A percentile compares a stretch with the other conserved stretches of the same genome.
phyloP scores from a whole-genome alignment of 2,329 filamentous ascomycete species.

The Sclerotinia minor region DNA sequence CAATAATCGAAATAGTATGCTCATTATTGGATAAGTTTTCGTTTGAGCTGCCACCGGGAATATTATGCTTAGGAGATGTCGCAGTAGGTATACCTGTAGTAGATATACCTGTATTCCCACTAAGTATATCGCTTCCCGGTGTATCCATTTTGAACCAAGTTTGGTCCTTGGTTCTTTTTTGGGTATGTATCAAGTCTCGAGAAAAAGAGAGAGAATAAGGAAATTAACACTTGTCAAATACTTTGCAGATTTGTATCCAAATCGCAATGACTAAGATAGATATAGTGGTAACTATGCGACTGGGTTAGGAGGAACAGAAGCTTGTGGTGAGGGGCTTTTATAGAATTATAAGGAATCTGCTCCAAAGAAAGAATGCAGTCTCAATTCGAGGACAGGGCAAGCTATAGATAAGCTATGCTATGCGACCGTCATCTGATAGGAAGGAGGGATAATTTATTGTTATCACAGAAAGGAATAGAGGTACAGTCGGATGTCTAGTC shows the following conservation, averaged over 20 bases:
- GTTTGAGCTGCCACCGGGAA: slow-evolving; percentile 24
- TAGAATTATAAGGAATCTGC: background rate
- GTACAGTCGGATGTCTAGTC: background rate
- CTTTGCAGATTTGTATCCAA: slow-evolving; percentile 33
- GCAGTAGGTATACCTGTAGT: slow-evolving; percentile 32
- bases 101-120: slow-evolving; percentile 39
- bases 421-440: slow-evolving; percentile 20
- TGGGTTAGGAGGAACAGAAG: slow-evolving; percentile 5
- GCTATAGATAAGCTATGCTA: slow-evolving; percentile 16
- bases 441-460: background rate
- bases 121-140: slow-evolving; percentile 33
- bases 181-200: slow-evolving; percentile 24
- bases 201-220: slow-evolving; percentile 33
- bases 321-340: slow-evolving; percentile 14
- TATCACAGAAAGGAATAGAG: slow-evolving; percentile 14
- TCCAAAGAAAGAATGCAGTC: slow-evolving; percentile 10
- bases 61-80: slow-evolving; percentile 27
- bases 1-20: slow-evolving; percentile 27
- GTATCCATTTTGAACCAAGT: slow-evolving; percentile 34
- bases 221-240: slow-evolving; percentile 35
- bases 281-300: slow-evolving; percentile 25
- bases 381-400: slow-evolving; percentile 21
- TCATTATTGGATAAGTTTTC: slow-evolving; percentile 24
- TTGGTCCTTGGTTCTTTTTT: slow-evolving; percentile 8
- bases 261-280: slow-evolving; percentile 36